Percentiles rank a stretch among this genome's conserved stretches.
Conservation (phyloP, 805 yeast species). For the Wickerhamomyces silvicola region DNA sequence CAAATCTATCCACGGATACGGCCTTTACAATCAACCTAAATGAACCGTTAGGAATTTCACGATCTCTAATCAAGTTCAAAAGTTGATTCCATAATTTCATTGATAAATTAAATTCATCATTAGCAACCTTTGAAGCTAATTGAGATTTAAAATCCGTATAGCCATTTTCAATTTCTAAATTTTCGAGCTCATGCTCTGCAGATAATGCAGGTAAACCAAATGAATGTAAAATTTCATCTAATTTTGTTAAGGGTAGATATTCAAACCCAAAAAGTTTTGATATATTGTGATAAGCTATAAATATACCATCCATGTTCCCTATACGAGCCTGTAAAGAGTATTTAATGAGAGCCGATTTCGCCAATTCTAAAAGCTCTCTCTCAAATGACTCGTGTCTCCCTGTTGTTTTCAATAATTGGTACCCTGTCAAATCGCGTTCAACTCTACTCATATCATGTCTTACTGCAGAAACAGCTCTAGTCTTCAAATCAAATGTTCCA, state of each 20-base stretch:
- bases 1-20: slow-evolving; percentile 8
- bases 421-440: slow-evolving; percentile 42
- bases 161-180: slow-evolving; percentile 9
- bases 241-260: slow-evolving; percentile 66
- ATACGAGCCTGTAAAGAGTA: slow-evolving; percentile 88
- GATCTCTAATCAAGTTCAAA: slow-evolving; percentile 31
- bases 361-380: slow-evolving; percentile 70
- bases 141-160: slow-evolving; percentile 9
- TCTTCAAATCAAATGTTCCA: slow-evolving; percentile 87
- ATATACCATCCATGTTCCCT: slow-evolving; percentile 96
- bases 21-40: slow-evolving; percentile 30
- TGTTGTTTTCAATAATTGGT: slow-evolving; percentile 52
- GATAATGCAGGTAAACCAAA: slow-evolving; percentile 23
- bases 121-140: slow-evolving; percentile 41
- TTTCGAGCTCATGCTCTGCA: slow-evolving; percentile 5
- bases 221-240: slow-evolving; percentile 60
- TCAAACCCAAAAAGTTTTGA: slow-evolving; percentile 82
- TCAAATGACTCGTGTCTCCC: slow-evolving; percentile 80
- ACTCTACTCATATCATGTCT: slow-evolving; percentile 63
- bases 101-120: slow-evolving; percentile 59
- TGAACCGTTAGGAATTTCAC: slow-evolving; percentile 26
- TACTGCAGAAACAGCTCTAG: slow-evolving; percentile 85
- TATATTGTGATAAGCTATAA: slow-evolving; percentile 85
- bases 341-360: slow-evolving; percentile 70
- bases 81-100: slow-evolving; percentile 44